A percentile compares a stretch with the other conserved stretches of the same genome.
phyloP scores from a whole-genome alignment of 2,329 filamentous ascomycete species.

The Pseudophaeomoniella oleicola region DNA sequence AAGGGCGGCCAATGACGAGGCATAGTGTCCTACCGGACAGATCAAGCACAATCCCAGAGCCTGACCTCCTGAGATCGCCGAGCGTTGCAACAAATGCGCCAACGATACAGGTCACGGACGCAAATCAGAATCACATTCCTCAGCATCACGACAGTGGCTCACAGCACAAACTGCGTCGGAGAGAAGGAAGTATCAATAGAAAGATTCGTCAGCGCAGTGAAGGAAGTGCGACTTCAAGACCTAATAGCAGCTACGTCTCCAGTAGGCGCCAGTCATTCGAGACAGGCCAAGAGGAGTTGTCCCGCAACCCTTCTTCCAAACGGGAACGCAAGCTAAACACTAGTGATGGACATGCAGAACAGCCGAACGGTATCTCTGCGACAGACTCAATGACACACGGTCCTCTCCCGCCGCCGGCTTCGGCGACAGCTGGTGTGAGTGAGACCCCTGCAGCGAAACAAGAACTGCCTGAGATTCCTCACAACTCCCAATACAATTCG shows the following conservation, averaged over 20 bases:
- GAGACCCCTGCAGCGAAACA: slow-evolving; percentile 17
- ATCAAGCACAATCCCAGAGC: not conserved
- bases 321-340: not conserved
- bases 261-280: slow-evolving; percentile 6
- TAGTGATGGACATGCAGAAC: not conserved
- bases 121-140: slow-evolving; percentile 24
- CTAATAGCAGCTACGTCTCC: not conserved
- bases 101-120: slow-evolving; percentile 62
- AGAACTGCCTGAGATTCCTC: slow-evolving; percentile 17
- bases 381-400: not conserved
- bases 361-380: not conserved
- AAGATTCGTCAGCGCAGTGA: slow-evolving; percentile 11
- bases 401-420: slow-evolving; percentile 1
- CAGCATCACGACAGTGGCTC: not conserved
- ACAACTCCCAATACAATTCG: slow-evolving; percentile 22
- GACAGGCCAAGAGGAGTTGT: slow-evolving; percentile 4
- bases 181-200: slow-evolving; percentile 17
- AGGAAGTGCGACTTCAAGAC: slow-evolving; percentile 3
- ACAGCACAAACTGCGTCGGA: slow-evolving; percentile 16
- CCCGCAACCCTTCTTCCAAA: not conserved
- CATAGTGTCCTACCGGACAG: not conserved
- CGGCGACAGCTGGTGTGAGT: slow-evolving; percentile 5
- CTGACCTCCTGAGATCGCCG: not conserved
- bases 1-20: slow-evolving; percentile 21
- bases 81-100: slow-evolving; percentile 34